Evolutionary conservation across 345 rosid species (phyloP).

Genomic region (Citrus unshiu): DNA sequence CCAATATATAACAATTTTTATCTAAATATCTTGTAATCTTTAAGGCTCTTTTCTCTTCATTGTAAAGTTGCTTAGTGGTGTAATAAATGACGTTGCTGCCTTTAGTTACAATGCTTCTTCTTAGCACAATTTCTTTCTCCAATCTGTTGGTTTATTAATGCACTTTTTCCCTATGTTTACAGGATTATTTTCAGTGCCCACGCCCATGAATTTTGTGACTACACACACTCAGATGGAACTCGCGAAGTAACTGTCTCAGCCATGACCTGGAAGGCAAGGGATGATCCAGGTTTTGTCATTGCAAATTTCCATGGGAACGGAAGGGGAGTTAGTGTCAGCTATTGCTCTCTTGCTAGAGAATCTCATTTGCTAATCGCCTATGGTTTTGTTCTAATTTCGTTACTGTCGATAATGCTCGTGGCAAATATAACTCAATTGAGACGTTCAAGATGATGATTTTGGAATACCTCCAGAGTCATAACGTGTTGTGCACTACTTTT

Average conservation of each 20-base stretch:
- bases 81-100: background rate
- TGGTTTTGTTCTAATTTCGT: constrained; percentile 23
- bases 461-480: background rate
- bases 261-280: constrained; percentile 57
- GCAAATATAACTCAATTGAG: constrained; percentile 17
- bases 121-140: background rate
- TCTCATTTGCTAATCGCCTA: constrained; percentile 37
- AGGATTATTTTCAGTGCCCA: constrained; percentile 59
- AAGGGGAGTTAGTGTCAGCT: constrained; percentile 33
- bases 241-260: constrained; percentile 55
- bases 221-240: constrained; percentile 53
- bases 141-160: background rate
- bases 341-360: constrained; percentile 55
- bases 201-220: constrained; percentile 41
- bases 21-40: background rate
- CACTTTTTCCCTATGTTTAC: constrained; percentile 6
- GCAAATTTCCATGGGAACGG: constrained; percentile 38
- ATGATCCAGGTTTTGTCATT: constrained; percentile 52
- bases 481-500: constrained; percentile 21
- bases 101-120: background rate
- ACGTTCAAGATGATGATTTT: constrained; percentile 15
- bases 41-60: background rate
- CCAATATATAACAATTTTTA: too few species aligned
- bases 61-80: background rate
- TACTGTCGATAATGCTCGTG: constrained; percentile 16